A percentile compares a stretch with the other conserved stretches of the same genome.
Conservation (phyloP, 768 basidiomycete genomes). For the Hygrocybe coccinea region DNA sequence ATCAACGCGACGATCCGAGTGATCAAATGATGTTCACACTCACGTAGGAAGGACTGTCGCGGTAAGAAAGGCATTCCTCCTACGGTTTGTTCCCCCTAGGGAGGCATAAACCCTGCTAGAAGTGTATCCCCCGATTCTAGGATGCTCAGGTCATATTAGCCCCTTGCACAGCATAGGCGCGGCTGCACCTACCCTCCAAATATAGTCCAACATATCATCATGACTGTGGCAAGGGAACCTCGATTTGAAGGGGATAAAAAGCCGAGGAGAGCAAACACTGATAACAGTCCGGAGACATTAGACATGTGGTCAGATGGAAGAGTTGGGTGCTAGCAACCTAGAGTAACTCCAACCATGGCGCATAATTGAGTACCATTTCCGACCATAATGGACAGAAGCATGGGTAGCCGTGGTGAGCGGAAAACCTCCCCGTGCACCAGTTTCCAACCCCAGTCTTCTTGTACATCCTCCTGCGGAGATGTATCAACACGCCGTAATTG, state of each 20-base stretch:
- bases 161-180: not conserved
- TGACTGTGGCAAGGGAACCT: conserved; percentile 87
- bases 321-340: conserved; percentile 44
- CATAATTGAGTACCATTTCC: conserved; percentile 86
- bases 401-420: conserved; percentile 70
- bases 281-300: conserved; percentile 7
- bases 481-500: conserved; percentile 1
- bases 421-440: conserved; percentile 96
- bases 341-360: conserved; percentile 83
- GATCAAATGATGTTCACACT: conserved; percentile 21
- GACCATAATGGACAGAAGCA: conserved; percentile 78
- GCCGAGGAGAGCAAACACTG: conserved; percentile 87
- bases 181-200: conserved; percentile 65
- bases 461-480: conserved; percentile 73
- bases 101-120: conserved; percentile 80
- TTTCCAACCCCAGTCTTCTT: conserved; percentile 99
- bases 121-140: conserved; percentile 81
- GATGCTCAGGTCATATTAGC: conserved; percentile 4
- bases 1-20: not conserved
- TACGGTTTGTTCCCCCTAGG: conserved; percentile 69
- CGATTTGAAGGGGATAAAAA: conserved; percentile 95
- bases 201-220: conserved; percentile 92
- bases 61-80: conserved; percentile 81
- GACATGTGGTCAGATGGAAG: not conserved
- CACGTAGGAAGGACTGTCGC: conserved; percentile 86